phyloP scores from a whole-genome alignment of 257 asterid species.

The Linaria vulgaris region DNA sequence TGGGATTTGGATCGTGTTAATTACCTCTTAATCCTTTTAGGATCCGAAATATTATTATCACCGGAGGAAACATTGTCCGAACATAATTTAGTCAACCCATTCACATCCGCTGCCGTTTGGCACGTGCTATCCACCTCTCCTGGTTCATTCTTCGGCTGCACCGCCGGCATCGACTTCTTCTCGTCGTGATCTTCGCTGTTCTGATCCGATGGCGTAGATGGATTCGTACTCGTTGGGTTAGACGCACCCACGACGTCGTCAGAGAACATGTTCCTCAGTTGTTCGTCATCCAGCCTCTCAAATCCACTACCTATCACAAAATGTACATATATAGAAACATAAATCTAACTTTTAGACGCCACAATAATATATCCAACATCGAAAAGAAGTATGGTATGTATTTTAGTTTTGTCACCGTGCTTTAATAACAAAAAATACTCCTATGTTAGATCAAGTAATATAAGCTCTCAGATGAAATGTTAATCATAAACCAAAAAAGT shows the following conservation, averaged over 20 bases:
- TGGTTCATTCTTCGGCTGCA: conserved; percentile 60
- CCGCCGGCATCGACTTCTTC: conserved; percentile 23
- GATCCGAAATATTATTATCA: conserved; percentile 50
- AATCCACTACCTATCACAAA: conserved; percentile 28
- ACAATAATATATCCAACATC: no score
- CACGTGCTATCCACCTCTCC: conserved; percentile 47
- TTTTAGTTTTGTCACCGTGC: no score
- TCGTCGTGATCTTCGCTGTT: conserved; percentile 48
- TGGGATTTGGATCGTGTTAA: not conserved
- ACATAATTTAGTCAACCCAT: conserved; percentile 21
- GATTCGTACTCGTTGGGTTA: conserved; percentile 33
- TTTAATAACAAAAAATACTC: no score
- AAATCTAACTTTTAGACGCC: no score
- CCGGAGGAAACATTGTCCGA: conserved; percentile 29
- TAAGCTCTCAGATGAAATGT: no score
- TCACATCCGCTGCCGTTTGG: conserved; percentile 21
- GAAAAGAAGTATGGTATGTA: no score
- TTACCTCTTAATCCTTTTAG: conserved; percentile 90
- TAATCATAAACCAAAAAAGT: no score
- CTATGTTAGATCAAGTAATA: no score
- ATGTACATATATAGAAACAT: no score
- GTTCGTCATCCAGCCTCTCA: conserved; percentile 78
- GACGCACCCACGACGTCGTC: conserved; percentile 50
- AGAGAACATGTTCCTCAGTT: conserved; percentile 68
- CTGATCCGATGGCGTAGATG: conserved; percentile 83